Conservation (phyloP, 495 filamentous ascomycete genomes). For the Daldinia decipiens region DNA sequence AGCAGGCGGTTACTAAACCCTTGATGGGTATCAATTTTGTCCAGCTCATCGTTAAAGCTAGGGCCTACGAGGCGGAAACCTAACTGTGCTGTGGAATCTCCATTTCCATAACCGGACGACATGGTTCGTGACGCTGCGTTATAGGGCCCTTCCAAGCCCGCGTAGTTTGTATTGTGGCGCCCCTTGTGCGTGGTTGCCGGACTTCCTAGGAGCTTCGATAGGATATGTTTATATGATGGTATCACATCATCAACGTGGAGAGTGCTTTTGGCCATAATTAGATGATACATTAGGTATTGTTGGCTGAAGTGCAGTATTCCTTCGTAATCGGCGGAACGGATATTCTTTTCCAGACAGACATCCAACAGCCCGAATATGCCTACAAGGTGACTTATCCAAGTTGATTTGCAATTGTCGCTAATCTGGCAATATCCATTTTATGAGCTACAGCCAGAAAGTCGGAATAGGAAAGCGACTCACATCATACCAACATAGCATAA, state of each 20-base stretch:
- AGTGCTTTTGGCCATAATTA: slow-evolving; percentile 13
- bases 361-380: slow-evolving; percentile 13
- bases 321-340: background rate
- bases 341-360: background rate
- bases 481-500: slow-evolving; percentile 22
- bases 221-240: background rate
- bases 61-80: background rate
- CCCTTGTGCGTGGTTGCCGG: background rate
- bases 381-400: slow-evolving; percentile 10
- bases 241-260: slow-evolving; percentile 13
- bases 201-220: slow-evolving; percentile 11
- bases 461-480: slow-evolving; percentile 5
- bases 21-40: slow-evolving; percentile 14
- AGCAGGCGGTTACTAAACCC: slow-evolving; percentile 15
- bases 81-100: background rate
- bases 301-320: slow-evolving; percentile 10
- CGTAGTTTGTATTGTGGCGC: background rate
- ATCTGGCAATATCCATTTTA: slow-evolving; percentile 2
- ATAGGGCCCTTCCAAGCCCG: background rate
- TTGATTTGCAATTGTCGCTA: slow-evolving; percentile 10
- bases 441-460: background rate
- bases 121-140: background rate
- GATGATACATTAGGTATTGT: slow-evolving; percentile 13
- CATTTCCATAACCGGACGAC: background rate
- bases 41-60: slow-evolving; percentile 1